Percentiles rank a stretch among this genome's conserved stretches.
These are phyloP conservation scores for Dovyalis caffra DNA, from an alignment of 345 rosid species.

Conservation along the genomic window DNA sequence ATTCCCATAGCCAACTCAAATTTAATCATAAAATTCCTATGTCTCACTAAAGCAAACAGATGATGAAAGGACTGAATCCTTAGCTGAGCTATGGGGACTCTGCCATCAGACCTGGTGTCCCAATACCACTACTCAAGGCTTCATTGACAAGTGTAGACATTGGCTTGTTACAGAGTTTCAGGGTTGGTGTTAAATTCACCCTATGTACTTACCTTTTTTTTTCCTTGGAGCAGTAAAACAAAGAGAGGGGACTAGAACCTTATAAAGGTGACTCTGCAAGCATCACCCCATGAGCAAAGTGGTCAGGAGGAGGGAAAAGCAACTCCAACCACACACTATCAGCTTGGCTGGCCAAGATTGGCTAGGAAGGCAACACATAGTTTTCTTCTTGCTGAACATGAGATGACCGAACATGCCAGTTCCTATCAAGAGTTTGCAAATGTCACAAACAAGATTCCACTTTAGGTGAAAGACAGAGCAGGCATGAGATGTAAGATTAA, in stretches of 20 bases:
- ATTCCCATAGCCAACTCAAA: no score
- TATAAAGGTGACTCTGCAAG: not conserved
- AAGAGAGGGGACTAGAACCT: not conserved
- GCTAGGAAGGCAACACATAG: not conserved
- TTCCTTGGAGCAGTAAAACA: not conserved
- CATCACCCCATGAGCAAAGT: not conserved
- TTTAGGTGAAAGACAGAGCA: not conserved
- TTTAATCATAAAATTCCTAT: no score
- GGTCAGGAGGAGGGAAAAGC: not conserved
- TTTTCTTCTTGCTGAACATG: not conserved
- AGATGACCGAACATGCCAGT: no score
- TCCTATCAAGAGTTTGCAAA: not conserved
- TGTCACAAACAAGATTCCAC: not conserved
- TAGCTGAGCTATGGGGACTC: not conserved
- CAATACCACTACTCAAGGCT: not conserved
- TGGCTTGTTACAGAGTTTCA: not conserved
- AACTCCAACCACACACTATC: not conserved
- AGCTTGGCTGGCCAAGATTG: not conserved
- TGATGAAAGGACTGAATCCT: not conserved
- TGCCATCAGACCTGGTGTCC: not conserved
- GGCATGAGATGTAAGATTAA: not conserved
- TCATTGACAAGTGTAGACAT: not conserved
- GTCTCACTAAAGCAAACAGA: not conserved
- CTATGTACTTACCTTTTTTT: no score
- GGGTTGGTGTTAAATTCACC: not conserved